phyloP scores from a whole-genome alignment of 805 yeast species.

The Ogataea corticis region DNA sequence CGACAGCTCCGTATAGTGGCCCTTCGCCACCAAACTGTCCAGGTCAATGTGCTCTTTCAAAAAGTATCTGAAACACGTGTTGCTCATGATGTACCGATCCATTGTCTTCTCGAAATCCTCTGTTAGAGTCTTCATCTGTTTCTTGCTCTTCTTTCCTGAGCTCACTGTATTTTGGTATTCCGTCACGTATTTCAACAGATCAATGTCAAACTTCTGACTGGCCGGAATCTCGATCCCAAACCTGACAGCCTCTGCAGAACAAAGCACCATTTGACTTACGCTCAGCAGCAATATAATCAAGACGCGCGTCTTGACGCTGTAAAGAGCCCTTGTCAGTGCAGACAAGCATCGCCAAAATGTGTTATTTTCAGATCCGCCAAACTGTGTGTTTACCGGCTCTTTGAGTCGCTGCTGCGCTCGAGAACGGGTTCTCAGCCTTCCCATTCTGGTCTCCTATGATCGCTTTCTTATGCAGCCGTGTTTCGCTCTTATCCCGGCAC shows the following conservation, averaged over 20 bases:
- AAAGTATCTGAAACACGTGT: slow-evolving; percentile 22
- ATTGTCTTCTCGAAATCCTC: slow-evolving; percentile 13
- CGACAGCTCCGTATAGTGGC: slow-evolving; percentile 1
- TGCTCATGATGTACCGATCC: slow-evolving; percentile 10
- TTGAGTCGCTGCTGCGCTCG: no score
- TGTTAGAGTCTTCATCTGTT: slow-evolving; percentile 4
- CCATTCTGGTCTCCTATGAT: not conserved
- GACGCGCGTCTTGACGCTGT: slow-evolving; percentile 5
- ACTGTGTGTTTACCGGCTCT: no score
- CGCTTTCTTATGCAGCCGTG: no score
- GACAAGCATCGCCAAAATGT: not conserved
- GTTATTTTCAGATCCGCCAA: no score
- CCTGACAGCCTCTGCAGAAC: slow-evolving; percentile 11
- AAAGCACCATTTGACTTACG: not conserved
- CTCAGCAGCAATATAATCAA: slow-evolving; percentile 1
- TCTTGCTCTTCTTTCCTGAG: slow-evolving; percentile 9
- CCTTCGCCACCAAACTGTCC: slow-evolving; percentile 1
- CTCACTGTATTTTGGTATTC: slow-evolving; percentile 12
- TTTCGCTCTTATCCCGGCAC: no score
- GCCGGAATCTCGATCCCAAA: slow-evolving; percentile 32
- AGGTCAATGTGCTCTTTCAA: slow-evolving; percentile 14
- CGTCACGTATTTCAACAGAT: slow-evolving; percentile 15
- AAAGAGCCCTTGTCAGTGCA: not conserved
- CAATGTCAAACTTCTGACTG: slow-evolving; percentile 7
- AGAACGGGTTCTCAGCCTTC: not conserved